A percentile compares a stretch with the other conserved stretches of the same genome.
These are phyloP conservation scores for Apiosordaria backusii DNA, from an alignment of 495 filamentous ascomycete genomes.

Conservation along the genomic window DNA sequence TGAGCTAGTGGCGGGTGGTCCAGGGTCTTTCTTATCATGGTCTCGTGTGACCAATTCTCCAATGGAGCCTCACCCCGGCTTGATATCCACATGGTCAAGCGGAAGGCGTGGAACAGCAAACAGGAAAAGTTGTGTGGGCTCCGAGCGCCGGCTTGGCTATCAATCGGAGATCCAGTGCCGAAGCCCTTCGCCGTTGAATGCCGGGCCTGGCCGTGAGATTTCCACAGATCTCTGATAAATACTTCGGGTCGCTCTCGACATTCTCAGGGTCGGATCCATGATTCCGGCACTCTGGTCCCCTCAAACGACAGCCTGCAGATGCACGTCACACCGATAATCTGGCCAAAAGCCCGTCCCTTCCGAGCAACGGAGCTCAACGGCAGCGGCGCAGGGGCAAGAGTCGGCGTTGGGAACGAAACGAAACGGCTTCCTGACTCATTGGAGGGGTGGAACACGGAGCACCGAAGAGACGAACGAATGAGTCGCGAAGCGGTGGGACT, in stretches of 20 bases:
- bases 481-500: constrained; percentile 18
- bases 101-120: constrained; percentile 3
- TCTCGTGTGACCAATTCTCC: not conserved
- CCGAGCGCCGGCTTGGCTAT: constrained; percentile 4
- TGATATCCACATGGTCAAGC: constrained; percentile 1
- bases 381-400: not conserved
- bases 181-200: not conserved
- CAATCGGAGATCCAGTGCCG: not conserved
- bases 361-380: constrained; percentile 6
- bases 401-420: not conserved
- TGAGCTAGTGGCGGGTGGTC: constrained; percentile 1
- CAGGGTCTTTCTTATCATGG: not conserved
- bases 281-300: not conserved
- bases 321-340: not conserved
- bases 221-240: not conserved
- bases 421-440: constrained; percentile 11
- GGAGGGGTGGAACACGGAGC: constrained; percentile 1
- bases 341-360: not conserved
- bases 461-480: constrained; percentile 1
- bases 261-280: not conserved
- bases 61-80: not conserved
- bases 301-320: not conserved
- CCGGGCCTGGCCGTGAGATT: not conserved
- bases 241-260: not conserved
- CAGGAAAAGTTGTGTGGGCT: not conserved